Evolutionary conservation across 306 rosid species (phyloP), one percentile per base, ranked within the genome.

Genomic region (Trichosanthes truncata): DNA sequence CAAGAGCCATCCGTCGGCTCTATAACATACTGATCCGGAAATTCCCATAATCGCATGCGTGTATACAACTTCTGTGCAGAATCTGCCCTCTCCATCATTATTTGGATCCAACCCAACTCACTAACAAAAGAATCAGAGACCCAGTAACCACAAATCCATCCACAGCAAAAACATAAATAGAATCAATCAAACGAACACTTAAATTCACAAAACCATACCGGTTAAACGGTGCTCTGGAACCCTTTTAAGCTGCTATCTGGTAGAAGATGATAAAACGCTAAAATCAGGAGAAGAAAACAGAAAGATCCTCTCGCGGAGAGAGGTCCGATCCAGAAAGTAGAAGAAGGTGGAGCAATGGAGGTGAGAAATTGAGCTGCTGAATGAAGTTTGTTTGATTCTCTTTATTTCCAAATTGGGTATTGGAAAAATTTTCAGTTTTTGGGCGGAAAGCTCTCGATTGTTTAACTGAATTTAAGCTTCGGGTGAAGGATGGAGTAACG

Each of bases 1-100:
- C 85, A 87, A 83, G 97, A 89, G 45, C 97, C 99, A 87, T 95
- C 99, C 17, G 97, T 93, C 21, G 99, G 97, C 86, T 95, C 97
- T 59, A 93, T 78, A 69, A 93, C 93, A 81, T 84, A 91, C 88
- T 89, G 96, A 85, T 91, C 93, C n/a, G 96, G 91, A 82, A 91
- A 91, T 82, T 91, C 97, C 99, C 99, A 95, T 25, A 95, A 88
- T 33, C 97, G 87, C 99, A 95, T 89, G 40, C 94, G 86, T 25
- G 96, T 82, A 84, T 91, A 93, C 35, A 95, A 88, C 90, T 95
- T 95, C 78, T 85, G 97, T 83, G 83, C 89, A 26, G 94, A 89
- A 77, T 95, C 97, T 46, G 90, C 89, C 84, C 74, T 87, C 93
- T 95, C 99, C 97, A 88, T 90, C 92, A 90, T 93, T 78, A 84